These are phyloP conservation scores for Kuraishia hungarica DNA, from an alignment of 805 yeast genomes.

Conservation along the genomic window DNA sequence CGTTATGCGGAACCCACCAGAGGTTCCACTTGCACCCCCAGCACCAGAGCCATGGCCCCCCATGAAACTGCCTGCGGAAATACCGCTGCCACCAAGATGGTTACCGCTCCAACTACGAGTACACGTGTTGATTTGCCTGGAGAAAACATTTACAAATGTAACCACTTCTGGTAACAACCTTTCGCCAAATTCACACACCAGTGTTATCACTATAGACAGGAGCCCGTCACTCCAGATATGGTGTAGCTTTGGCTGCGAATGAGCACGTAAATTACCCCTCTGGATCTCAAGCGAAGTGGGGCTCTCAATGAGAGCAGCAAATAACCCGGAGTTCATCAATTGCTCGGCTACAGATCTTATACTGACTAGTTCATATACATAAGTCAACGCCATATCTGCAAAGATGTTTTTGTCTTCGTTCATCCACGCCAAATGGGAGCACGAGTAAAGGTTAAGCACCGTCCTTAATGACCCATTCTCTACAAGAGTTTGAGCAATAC, in stretches of 20 bases:
- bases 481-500: conserved; percentile 42
- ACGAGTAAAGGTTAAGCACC: conserved; percentile 56
- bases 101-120: conserved; percentile 51
- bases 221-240: conserved; percentile 83
- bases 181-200: conserved; percentile 56
- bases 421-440: conserved; percentile 52
- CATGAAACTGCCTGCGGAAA: background rate
- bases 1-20: conserved; percentile 33
- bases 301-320: conserved; percentile 63
- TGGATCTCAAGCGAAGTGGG: conserved; percentile 62
- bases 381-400: conserved; percentile 65
- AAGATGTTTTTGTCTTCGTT: conserved; percentile 52
- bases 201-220: conserved; percentile 52
- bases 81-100: background rate
- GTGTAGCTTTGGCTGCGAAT: conserved; percentile 48
- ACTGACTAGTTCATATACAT: conserved; percentile 58
- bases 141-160: conserved; percentile 52
- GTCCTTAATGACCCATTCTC: conserved; percentile 56
- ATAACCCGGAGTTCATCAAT: conserved; percentile 55
- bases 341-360: conserved; percentile 58
- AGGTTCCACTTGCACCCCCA: background rate
- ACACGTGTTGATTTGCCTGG: conserved; percentile 56
- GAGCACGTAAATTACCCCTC: conserved; percentile 51
- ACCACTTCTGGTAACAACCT: conserved; percentile 57
- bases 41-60: background rate